Percentiles rank a stretch among this genome's conserved stretches.
Conservation (phyloP, 2,329 filamentous ascomycete species). For the Colletotrichum noveboracense region DNA sequence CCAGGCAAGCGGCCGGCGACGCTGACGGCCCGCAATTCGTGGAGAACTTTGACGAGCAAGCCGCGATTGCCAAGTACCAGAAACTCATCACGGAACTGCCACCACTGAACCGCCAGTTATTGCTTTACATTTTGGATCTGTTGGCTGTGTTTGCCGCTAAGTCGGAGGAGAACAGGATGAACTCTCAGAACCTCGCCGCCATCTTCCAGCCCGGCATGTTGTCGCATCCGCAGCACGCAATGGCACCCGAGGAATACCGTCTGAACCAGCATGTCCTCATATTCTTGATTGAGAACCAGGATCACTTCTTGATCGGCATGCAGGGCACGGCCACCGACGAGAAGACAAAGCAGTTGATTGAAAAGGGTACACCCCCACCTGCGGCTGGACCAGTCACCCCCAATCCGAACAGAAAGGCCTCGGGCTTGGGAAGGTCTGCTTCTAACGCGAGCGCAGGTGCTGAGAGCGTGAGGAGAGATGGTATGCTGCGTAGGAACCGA, state of each 20-base stretch:
- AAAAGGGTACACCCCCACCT: conserved; percentile 69
- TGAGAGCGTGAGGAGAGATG: conserved; percentile 83
- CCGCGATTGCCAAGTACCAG: conserved; percentile 85
- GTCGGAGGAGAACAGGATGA: conserved; percentile 96
- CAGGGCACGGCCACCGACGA: conserved; percentile 98
- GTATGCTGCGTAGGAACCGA: conserved; percentile 82
- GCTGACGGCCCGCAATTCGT: conserved; percentile 73
- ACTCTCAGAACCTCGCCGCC: conserved; percentile 88
- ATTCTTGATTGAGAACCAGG: conserved; percentile 97
- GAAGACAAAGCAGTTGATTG: conserved; percentile 67
- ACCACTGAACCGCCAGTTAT: conserved; percentile 88
- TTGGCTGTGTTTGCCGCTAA: conserved; percentile 97
- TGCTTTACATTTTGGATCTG: conserved; percentile 94
- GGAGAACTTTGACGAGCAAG: conserved; percentile 66
- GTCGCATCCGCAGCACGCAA: conserved; percentile 91
- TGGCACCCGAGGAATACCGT: conserved; percentile 93
- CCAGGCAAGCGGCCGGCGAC: conserved; percentile 74
- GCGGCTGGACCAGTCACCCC: conserved; percentile 52
- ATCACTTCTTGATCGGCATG: conserved; percentile 98
- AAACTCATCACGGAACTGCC: conserved; percentile 90
- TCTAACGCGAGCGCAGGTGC: conserved; percentile 90
- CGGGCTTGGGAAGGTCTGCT: conserved; percentile 72
- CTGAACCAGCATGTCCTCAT: conserved; percentile 97
- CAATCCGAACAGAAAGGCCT: conserved; percentile 53
- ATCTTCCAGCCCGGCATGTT: conserved; percentile 98